Conservation (phyloP, 148 eudicot species). For the Spergularia bocconei region DNA sequence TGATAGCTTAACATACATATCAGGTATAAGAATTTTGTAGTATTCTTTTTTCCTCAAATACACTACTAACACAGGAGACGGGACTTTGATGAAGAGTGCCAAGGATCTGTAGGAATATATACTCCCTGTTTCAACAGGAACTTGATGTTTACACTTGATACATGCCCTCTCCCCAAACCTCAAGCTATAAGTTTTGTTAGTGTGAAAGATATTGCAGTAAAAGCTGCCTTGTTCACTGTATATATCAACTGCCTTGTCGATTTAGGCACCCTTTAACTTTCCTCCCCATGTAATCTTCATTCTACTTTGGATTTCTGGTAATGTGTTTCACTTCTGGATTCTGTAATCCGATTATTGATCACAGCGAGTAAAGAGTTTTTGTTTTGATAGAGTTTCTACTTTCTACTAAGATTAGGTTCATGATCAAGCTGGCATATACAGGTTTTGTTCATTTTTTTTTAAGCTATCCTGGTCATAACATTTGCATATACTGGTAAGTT, state of each 20-base stretch:
- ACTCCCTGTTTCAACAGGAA: not conserved
- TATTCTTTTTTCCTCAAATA: not conserved
- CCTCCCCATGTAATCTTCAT: not conserved
- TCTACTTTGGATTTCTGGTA: not conserved
- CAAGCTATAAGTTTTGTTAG: not conserved
- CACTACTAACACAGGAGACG: not conserved
- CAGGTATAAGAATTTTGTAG: constrained; percentile 11
- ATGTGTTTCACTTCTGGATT: not conserved
- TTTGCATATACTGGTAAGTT: no score
- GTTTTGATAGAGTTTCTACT: no score
- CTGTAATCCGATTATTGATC: not conserved
- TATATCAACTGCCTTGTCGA: constrained; percentile 12
- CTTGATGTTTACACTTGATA: no score
- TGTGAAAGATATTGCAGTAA: constrained; percentile 9
- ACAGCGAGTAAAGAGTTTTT: no score
- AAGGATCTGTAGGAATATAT: not conserved
- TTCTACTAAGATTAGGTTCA: no score
- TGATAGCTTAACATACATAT: not conserved
- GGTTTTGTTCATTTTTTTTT: no score
- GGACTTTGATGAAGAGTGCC: not conserved
- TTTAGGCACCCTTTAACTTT: not conserved
- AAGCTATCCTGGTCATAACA: no score
- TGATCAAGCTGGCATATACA: no score
- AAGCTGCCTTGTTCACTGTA: constrained; percentile 19
- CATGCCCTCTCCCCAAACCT: not conserved